phyloP scores from a whole-genome alignment of 148 eudicot genomes.

The Vaccinium myrtillus region DNA sequence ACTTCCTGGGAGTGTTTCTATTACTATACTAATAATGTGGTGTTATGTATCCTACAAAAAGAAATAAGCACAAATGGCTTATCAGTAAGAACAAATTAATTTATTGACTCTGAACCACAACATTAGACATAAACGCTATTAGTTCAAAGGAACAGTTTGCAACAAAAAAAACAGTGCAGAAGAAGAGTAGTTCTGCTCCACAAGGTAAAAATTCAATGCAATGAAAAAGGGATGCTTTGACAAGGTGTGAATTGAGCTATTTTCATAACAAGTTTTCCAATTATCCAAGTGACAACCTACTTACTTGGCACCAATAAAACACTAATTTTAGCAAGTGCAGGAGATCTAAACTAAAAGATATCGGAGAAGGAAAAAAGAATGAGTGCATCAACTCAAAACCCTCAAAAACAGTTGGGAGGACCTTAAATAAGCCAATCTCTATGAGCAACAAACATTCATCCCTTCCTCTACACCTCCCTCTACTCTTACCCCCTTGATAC shows the following conservation, averaged over 20 bases:
- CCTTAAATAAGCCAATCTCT: neutral
- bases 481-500: neutral
- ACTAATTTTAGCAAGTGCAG: neutral
- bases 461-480: conserved; percentile 3
- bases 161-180: conserved; percentile 3
- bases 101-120: neutral
- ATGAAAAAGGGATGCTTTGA: neutral
- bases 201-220: neutral
- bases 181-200: conserved; percentile 4
- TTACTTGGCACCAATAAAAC: neutral
- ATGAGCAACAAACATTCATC: neutral
- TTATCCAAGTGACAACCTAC: neutral
- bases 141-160: neutral
- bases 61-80: too few relatives aligned
- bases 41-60: neutral
- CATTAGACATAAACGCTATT: neutral
- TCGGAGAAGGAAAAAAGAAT: neutral
- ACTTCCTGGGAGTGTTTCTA: too few relatives aligned
- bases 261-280: neutral
- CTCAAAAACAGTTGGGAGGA: neutral
- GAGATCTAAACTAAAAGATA: neutral
- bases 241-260: neutral
- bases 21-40: conserved; percentile 19
- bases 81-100: neutral
- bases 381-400: neutral